Percentiles rank a stretch among this genome's conserved stretches.
Conservation (phyloP, 2,329 filamentous ascomycete species). For the Cadophora luteo-olivacea region DNA sequence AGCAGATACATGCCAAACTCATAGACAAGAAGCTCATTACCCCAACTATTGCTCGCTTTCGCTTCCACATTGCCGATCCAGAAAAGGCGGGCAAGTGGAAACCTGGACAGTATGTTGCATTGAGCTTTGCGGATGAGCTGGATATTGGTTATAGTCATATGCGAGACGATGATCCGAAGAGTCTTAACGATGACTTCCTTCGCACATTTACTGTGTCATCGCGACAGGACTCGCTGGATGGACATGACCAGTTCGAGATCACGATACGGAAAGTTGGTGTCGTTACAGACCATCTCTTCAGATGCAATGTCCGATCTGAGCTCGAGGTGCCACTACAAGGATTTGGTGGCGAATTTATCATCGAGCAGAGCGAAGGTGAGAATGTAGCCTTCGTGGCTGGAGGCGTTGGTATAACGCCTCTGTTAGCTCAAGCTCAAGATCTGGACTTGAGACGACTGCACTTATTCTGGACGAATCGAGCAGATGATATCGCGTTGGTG, state of each 20-base stretch:
- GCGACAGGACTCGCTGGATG: slow-evolving; percentile 33
- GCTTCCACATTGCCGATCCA: slow-evolving; percentile 55
- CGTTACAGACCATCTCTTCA: slow-evolving; percentile 70
- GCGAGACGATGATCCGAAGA: slow-evolving; percentile 79
- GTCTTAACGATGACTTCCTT: slow-evolving; percentile 84
- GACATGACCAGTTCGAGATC: slow-evolving; percentile 63
- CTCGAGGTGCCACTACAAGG: slow-evolving; percentile 74
- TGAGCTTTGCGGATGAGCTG: slow-evolving; percentile 74
- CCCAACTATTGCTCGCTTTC: slow-evolving; percentile 71
- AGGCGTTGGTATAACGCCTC: slow-evolving; percentile 83
- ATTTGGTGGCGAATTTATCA: slow-evolving; percentile 71
- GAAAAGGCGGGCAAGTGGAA: slow-evolving; percentile 55
- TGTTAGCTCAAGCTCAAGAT: slow-evolving; percentile 71
- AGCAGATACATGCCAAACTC: slow-evolving; percentile 56
- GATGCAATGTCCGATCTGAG: slow-evolving; percentile 56
- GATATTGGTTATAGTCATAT: slow-evolving; percentile 82
- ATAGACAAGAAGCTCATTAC: slow-evolving; percentile 65
- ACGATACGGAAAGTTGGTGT: slow-evolving; percentile 73
- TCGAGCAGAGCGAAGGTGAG: slow-evolving; percentile 45
- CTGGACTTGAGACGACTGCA: slow-evolving; percentile 55
- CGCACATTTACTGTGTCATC: slow-evolving; percentile 84
- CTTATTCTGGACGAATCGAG: slow-evolving; percentile 72
- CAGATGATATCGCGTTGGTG: slow-evolving; percentile 67
- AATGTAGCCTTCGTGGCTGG: slow-evolving; percentile 70
- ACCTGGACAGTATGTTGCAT: slow-evolving; percentile 78